Conservation (phyloP, 352 stramenopile genomes). For the Plasmopara halstedii region DNA sequence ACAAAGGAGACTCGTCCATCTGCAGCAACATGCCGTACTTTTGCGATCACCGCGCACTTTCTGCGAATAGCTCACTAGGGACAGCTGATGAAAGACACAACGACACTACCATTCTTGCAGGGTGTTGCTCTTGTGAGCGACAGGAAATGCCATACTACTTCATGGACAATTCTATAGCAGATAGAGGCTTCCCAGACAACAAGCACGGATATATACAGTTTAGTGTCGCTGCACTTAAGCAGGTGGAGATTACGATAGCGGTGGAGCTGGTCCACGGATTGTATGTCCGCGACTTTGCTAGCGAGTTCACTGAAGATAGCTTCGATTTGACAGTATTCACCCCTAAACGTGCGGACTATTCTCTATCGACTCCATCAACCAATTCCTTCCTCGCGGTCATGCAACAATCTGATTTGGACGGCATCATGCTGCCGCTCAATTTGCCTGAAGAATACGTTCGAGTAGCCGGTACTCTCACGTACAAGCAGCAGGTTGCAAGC, state of each 20-base stretch:
- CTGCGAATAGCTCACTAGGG: conserved; percentile 12
- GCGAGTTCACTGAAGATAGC: conserved; percentile 63
- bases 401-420: conserved; percentile 61
- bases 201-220: conserved; percentile 94
- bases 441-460: conserved; percentile 71
- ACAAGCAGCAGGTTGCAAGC: conserved; percentile 65
- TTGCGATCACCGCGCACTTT: conserved; percentile 35
- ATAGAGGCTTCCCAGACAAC: conserved; percentile 89
- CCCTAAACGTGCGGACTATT: conserved; percentile 72
- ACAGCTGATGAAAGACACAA: conserved; percentile 16
- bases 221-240: conserved; percentile 71
- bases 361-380: conserved; percentile 38
- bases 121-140: conserved; percentile 84
- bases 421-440: conserved; percentile 91
- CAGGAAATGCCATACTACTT: conserved; percentile 89
- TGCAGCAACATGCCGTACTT: conserved; percentile 65
- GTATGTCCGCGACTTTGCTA: conserved; percentile 89
- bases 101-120: conserved; percentile 19
- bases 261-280: conserved; percentile 92
- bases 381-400: conserved; percentile 83
- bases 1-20: conserved; percentile 27
- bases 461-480: conserved; percentile 41
- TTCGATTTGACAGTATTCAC: conserved; percentile 87
- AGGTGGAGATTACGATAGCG: conserved; percentile 83
- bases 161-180: conserved; percentile 22